Base-by-base conservation (phyloP, 164 flowering plant genomes). In the Dillenia suffruticosa region DNA sequence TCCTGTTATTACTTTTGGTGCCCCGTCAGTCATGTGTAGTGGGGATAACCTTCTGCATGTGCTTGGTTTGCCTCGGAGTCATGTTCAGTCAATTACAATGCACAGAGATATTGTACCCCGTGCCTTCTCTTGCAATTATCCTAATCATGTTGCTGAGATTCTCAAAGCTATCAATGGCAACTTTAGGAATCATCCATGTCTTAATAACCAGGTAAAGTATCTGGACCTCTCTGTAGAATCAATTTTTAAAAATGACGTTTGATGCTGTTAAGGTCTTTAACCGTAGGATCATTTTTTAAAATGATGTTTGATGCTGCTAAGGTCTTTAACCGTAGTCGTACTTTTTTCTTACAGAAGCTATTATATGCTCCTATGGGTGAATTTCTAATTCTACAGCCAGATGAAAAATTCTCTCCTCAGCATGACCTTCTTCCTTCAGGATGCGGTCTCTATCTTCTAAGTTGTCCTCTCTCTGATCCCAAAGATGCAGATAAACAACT, bases 31-130 rank as follows among this genome's bases (percentile, higher is more conserved):
- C 49, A 88, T 92, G 91, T 95, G 96, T 74, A 98, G 98, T 55
- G 99, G 99, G 15, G 88, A 90, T 51, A 70, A 64, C 49, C 79
- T 95, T n/a, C 96, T 95, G 24, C 79, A 55, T 17, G 68, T 79
- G 63, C 80, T 95, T 43, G 93, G 90, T 0, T 76, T 95, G 60
- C 97, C 99, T 2, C 76, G 65, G 32, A 88, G 75, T 70, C 97
- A 95, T 73, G 75, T 92, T 61, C 84, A 82, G 68, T 77, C 93
- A 17, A 70, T 95, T 51, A 82, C 81, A 44, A 81, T 95, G 92
- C 99, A 95, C 63, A 68, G 98, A 61, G 99, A 95, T 74, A 87
- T 95, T 65, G 99, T 95, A 10, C 99, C 99, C 11, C 82, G 99
- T 46, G 97, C 95, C 32, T 95, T 95, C 80, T 90, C 99, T 59